phyloP scores from a whole-genome alignment of 345 rosid species.

The Eucalyptus regnans region DNA sequence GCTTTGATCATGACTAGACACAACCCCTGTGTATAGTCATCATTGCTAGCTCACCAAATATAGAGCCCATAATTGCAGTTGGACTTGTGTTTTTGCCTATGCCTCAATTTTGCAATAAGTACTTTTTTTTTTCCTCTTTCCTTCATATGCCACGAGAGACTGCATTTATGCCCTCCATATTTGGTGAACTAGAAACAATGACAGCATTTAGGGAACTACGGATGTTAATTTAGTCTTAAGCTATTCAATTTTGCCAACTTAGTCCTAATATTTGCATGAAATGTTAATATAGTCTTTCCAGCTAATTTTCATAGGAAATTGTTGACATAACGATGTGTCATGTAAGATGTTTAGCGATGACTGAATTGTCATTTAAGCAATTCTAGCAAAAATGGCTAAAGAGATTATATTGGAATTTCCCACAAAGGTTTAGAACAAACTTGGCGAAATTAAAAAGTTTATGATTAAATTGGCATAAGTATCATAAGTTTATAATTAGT shows the following conservation, averaged over 20 bases:
- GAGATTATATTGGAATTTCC: background rate
- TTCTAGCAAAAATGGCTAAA: background rate
- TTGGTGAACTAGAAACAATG: background rate
- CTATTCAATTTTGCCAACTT: too few relatives aligned
- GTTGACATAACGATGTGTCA: rapidly evolving
- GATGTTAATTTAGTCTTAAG: rapidly evolving
- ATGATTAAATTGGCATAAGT: rapidly evolving
- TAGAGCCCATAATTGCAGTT: background rate
- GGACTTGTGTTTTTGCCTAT: background rate
- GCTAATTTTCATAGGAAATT: rapidly evolving
- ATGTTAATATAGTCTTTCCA: background rate
- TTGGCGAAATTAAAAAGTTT: background rate
- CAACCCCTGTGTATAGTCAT: background rate
- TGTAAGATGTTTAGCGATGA: background rate
- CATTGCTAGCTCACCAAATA: background rate
- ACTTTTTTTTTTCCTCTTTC: background rate
- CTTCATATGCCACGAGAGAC: background rate
- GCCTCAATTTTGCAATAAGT: background rate
- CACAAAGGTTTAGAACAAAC: background rate
- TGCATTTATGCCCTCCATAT: background rate
- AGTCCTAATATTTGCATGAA: background rate
- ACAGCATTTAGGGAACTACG: background rate
- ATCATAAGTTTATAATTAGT: rapidly evolving
- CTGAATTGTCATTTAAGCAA: rapidly evolving
- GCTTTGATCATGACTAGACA: background rate